A percentile compares a stretch with the other conserved stretches of the same genome.
Evolutionary conservation across 352 stramenopile genomes (phyloP).

Genomic region (Phytopythium kandeliae): DNA sequence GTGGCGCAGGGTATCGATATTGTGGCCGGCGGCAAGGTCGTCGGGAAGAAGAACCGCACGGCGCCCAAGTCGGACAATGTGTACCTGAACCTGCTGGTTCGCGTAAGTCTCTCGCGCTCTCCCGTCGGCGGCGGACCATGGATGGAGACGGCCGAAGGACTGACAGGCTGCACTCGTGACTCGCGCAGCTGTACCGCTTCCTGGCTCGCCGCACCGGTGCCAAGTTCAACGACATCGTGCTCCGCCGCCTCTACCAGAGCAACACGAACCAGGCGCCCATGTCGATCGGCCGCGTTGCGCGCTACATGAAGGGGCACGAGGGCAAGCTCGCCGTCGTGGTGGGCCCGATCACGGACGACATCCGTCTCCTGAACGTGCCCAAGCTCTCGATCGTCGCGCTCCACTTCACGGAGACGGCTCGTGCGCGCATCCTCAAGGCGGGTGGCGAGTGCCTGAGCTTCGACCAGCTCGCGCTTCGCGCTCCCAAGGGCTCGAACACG

Average conservation of each 20-base stretch:
- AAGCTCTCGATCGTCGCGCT: conserved; percentile 97
- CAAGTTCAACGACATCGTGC: conserved; percentile 98
- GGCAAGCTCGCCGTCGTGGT: conserved; percentile 98
- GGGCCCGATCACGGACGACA: conserved; percentile 98
- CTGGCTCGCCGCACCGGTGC: conserved; percentile 96
- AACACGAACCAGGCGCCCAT: conserved; percentile 99
- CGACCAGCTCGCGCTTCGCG: conserved; percentile 97
- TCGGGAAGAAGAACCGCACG: conserved; percentile 97
- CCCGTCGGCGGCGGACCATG: too few relatives aligned
- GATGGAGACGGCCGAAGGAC: background rate
- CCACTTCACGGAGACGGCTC: conserved; percentile 96
- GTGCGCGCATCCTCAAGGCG: conserved; percentile 96
- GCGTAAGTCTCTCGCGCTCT: conserved; percentile 31
- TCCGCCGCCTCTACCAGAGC: conserved; percentile 99
- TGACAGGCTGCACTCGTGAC: background rate
- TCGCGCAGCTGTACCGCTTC: conserved; percentile 91
- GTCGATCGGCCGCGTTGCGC: conserved; percentile 92
- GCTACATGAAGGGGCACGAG: conserved; percentile 99
- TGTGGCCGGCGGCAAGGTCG: conserved; percentile 97
- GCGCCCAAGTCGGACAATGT: conserved; percentile 99
- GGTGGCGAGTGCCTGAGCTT: conserved; percentile 99
- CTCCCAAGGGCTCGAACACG: conserved; percentile 97
- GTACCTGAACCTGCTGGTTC: conserved; percentile 98
- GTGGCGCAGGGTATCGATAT: conserved; percentile 97
- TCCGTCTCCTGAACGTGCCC: conserved; percentile 95